A percentile compares a stretch with the other conserved stretches of the same genome.
Conservation (phyloP, 805 yeast genomes). For the Suhomyces prunicola region DNA sequence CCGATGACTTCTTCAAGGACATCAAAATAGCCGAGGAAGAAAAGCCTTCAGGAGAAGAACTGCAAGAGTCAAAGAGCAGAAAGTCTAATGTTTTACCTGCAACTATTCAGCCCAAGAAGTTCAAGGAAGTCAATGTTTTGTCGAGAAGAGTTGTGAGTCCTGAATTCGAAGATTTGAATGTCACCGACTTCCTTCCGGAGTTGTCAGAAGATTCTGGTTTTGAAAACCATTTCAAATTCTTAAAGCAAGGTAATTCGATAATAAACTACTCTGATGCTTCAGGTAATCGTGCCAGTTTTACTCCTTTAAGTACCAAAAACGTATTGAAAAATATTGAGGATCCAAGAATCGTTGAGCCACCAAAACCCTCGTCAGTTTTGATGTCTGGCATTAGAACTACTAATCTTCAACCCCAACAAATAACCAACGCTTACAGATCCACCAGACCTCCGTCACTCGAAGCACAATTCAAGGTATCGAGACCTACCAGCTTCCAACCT, state of each 20-base stretch:
- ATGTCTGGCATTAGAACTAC: conserved; percentile 3
- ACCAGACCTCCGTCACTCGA: not conserved
- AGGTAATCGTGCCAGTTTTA: conserved; percentile 19
- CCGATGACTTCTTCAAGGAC: conserved; percentile 9
- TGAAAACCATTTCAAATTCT: conserved; percentile 40
- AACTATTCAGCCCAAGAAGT: conserved; percentile 25
- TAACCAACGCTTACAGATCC: not conserved
- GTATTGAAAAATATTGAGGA: conserved; percentile 25
- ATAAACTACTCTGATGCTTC: conserved; percentile 13
- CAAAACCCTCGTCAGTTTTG: conserved; percentile 7
- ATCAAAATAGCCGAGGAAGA: conserved; percentile 1
- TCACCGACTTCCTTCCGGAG: conserved; percentile 45
- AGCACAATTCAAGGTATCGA: conserved; percentile 1
- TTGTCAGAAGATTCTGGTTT: conserved; percentile 48
- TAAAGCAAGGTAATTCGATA: conserved; percentile 17
- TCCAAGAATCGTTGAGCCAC: conserved; percentile 15
- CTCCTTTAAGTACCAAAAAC: conserved; percentile 28
- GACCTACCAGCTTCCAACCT: conserved; percentile 2
- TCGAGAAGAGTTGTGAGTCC: conserved; percentile 44
- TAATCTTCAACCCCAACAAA: conserved; percentile 2
- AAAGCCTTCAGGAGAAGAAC: not conserved
- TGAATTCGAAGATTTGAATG: conserved; percentile 39
- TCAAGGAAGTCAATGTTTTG: conserved; percentile 41
- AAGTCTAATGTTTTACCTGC: conserved; percentile 21
- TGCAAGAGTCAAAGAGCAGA: not conserved